phyloP scores from a whole-genome alignment of 139 green algal species.

The Nannochloris sp. region DNA sequence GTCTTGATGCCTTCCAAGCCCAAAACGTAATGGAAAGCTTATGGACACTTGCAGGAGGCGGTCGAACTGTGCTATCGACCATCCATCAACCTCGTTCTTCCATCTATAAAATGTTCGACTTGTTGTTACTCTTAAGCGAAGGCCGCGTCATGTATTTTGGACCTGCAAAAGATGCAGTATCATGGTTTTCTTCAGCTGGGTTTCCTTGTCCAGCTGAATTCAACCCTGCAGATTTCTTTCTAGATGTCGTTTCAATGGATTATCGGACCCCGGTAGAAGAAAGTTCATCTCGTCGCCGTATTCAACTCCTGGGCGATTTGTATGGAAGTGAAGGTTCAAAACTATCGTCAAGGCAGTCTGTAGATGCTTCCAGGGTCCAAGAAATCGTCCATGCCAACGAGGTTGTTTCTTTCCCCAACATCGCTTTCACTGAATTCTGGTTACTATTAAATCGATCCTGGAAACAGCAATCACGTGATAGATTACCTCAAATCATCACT shows the following conservation, averaged over 20 bases:
- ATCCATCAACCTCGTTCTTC: conserved; percentile 48
- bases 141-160: conserved; percentile 34
- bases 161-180: conserved; percentile 10
- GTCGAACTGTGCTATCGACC: conserved; percentile 29
- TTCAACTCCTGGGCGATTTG: conserved; percentile 12
- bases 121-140: conserved; percentile 31
- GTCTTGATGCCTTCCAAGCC: conserved; percentile 43
- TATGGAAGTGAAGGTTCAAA: background rate
- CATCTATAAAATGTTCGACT: conserved; percentile 41
- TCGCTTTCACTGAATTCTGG: conserved; percentile 6
- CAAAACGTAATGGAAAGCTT: conserved; percentile 36
- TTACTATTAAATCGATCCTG: conserved; percentile 10
- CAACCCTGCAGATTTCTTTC: conserved; percentile 45
- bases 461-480: background rate
- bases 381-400: background rate
- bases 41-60: conserved; percentile 8
- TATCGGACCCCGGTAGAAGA: conserved; percentile 16
- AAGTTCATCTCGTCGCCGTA: conserved; percentile 3
- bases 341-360: background rate
- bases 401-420: conserved; percentile 11
- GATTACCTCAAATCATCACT: conserved; percentile 9
- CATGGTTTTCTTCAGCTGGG: conserved; percentile 18
- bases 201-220: conserved; percentile 26
- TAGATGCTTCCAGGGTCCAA: background rate
- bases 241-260: conserved; percentile 31